These are phyloP conservation scores for Solanum etuberosum DNA, from an alignment of 257 asterid genomes.

Conservation along the genomic window DNA sequence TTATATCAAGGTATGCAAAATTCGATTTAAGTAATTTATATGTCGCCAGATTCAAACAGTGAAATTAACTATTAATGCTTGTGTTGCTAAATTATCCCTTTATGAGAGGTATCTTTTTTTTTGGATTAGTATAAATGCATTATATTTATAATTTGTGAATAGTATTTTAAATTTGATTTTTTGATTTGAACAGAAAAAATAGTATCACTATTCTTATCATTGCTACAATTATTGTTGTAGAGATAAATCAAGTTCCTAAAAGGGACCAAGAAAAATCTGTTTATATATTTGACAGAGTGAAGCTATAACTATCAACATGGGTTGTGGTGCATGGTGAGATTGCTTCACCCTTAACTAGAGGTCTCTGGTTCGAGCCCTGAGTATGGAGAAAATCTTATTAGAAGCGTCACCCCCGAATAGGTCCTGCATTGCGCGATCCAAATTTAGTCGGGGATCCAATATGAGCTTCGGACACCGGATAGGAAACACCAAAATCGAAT, in stretches of 20 bases:
- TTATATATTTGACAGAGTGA: background rate
- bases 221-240: background rate
- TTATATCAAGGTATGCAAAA: too few relatives aligned
- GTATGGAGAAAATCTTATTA: background rate
- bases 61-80: background rate
- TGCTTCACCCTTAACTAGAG: background rate
- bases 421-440: fast-evolving
- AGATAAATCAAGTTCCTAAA: background rate
- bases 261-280: background rate
- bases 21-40: too few relatives aligned
- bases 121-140: background rate
- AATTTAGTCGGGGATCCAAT: background rate
- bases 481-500: too few relatives aligned
- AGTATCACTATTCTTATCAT: background rate
- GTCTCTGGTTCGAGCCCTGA: background rate
- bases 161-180: background rate
- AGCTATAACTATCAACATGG: background rate
- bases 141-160: too few relatives aligned
- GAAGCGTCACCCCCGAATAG: background rate
- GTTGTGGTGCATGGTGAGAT: background rate
- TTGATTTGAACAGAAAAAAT: background rate
- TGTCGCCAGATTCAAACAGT: too few relatives aligned
- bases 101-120: background rate
- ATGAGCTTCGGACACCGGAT: fast-evolving
- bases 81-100: background rate